Evolutionary conservation across 371 early-diverging fungal genomes (phyloP), one percentile per base, ranked within the genome.

Genomic region (Syncephalis fuscata): DNA sequence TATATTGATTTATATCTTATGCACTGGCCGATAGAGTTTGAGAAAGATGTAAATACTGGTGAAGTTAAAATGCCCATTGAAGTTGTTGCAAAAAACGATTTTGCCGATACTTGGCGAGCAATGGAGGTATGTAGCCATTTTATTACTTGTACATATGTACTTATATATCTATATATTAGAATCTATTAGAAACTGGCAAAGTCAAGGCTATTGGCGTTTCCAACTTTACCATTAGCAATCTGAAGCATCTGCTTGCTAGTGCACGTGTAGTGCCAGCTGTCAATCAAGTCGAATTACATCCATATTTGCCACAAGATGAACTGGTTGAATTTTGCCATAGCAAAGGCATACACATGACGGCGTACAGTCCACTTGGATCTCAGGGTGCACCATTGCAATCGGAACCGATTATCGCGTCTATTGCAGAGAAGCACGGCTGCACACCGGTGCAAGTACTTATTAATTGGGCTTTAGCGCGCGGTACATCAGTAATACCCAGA

Each of bases 1-100:
- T 93, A 93, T 54, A 59, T 95, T 38, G 97, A 97, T 57, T 59
- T 92, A 44, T 90, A 90, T 57, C 66, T 95, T 51, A 78, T 96
- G 48, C 65, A 63, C 51, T 63, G 65, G 64, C 61, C 64, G 19
- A 10, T 63, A 8, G 64, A 54, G 26, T 62, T 66, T 51, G 57
- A 57, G 42, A 49, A 48, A n/a, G 54, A 52, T 26, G 11, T 11
- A 7, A 32, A 32, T 32, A 11, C 11, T 7, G 4, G 7, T 4
- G 11, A 7, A 7, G 32, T 7, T 11, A 44, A 53, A 3, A 39
- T 16, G 1, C 8, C 53, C 23, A 39, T 55, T 16, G 25, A 50
- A 1, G 52, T 40, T 23, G 25, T 68, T 21, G 74, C 73, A 47
- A 51, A 63, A 36, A 64, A 66, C 21, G 65, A 66, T 47, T 48